These are phyloP conservation scores for Eleusine indica DNA, from an alignment of 176 grass and related monocot genomes.

Conservation along the genomic window DNA sequence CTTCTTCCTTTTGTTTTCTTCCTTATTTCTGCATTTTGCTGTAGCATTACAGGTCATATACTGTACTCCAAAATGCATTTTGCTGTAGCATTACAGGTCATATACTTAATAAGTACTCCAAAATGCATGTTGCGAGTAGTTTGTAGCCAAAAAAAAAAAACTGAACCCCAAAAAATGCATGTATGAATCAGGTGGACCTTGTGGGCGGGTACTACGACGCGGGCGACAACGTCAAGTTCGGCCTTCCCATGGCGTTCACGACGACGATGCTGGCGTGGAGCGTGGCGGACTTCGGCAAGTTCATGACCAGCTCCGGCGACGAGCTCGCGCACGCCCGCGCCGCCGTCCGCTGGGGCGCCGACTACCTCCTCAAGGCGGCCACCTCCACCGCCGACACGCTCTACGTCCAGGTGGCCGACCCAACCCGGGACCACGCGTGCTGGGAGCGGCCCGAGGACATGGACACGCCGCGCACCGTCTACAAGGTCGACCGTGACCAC, in stretches of 20 bases:
- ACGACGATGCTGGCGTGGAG: conserved; percentile 96
- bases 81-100: no score
- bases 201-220: conserved; percentile 89
- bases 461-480: conserved; percentile 78
- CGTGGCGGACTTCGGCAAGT: conserved; percentile 78
- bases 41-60: no score
- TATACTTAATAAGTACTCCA: no score
- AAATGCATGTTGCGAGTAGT: no score
- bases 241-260: conserved; percentile 84
- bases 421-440: conserved; percentile 74
- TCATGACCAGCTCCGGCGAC: conserved; percentile 42
- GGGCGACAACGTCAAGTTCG: conserved; percentile 93
- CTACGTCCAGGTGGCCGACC: conserved; percentile 88
- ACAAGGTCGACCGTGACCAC: conserved; percentile 49
- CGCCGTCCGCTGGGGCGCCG: conserved; percentile 87
- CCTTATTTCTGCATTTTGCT: no score
- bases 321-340: conserved; percentile 58
- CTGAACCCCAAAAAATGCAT: no score
- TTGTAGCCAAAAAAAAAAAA: no score
- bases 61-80: no score
- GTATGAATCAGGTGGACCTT: conserved; percentile 61
- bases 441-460: conserved; percentile 94
- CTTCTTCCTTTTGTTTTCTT: not conserved
- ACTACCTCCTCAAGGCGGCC: conserved; percentile 97
- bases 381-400: conserved; percentile 55